Evolutionary conservation across 495 filamentous ascomycete species (phyloP).

Genomic region (Halenospora varia): DNA sequence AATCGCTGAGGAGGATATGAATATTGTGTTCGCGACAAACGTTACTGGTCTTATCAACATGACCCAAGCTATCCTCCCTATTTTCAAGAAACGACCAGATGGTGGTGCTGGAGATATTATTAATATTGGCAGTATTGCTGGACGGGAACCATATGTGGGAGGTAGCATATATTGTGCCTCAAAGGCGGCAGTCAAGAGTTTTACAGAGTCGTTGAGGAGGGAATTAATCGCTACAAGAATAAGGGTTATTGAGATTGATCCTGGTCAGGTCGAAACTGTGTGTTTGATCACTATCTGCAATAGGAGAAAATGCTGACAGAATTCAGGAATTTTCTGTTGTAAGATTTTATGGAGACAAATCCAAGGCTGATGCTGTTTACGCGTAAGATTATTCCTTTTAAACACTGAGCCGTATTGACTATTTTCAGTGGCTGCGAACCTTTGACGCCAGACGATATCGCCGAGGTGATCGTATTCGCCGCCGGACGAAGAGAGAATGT

Average conservation of each 20-base stretch:
- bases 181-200: slow-evolving; percentile 87
- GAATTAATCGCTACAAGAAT: slow-evolving; percentile 87
- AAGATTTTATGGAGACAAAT: slow-evolving; percentile 87
- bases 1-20: slow-evolving; percentile 78
- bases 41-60: slow-evolving; percentile 94
- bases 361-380: slow-evolving; percentile 94
- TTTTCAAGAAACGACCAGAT: slow-evolving; percentile 75
- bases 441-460: slow-evolving; percentile 92
- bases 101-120: slow-evolving; percentile 91
- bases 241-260: slow-evolving; percentile 87
- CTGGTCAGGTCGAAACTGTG: slow-evolving; percentile 94
- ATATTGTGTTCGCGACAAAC: slow-evolving; percentile 87
- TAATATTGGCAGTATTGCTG: slow-evolving; percentile 94
- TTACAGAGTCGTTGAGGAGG: slow-evolving; percentile 84
- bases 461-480: slow-evolving; percentile 89
- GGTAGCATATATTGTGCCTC: slow-evolving; percentile 96
- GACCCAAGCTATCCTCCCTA: slow-evolving; percentile 86
- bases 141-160: slow-evolving; percentile 83
- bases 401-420: slow-evolving; percentile 18
- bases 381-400: slow-evolving; percentile 53
- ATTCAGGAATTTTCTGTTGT: slow-evolving; percentile 86
- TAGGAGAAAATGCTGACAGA: slow-evolving; percentile 14
- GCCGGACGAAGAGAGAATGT: slow-evolving; percentile 91
- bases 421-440: slow-evolving; percentile 72
- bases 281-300: slow-evolving; percentile 15